Base-by-base conservation (phyloP, 768 basidiomycete genomes). In the Rhizopogon sp. region DNA sequence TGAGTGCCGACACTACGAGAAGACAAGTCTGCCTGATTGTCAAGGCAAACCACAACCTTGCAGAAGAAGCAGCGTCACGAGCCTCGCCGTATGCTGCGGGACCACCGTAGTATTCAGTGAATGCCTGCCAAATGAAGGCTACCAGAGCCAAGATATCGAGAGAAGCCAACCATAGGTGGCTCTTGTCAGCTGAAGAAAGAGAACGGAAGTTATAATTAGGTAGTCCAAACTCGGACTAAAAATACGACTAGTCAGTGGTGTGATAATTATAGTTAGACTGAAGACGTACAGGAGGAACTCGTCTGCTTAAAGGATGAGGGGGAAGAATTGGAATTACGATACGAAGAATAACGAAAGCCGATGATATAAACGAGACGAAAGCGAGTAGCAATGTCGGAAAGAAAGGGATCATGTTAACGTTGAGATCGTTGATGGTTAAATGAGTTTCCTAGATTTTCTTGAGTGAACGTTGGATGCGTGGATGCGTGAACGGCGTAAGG, bases 281-380 rank as follows among this genome's bases (percentile, higher is more conserved):
- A 35, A 16, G 41, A 76, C 83, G 57, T 63, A 89, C 88, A 51
- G 87, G 87, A 67, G 83, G 77, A 65, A 87, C 85, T 63, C 84
- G 83, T 74, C 81, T 80, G 69, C 85, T 88, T 66, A 88, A 74
- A 28, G 85, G 84, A 61, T 82, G 79, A 50, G 87, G 86, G 28
- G 87, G 88, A 54, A 90, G 67, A 67, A 89, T 83, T 56, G 88
- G 86, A 65, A 88, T 76, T 64, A 89, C 66, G 66, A 88, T 85
- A 67, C 85, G 84, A 65, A 89, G 81, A 71, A 90, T 81, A 63
- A 88, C 79, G 64, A 88, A 89, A 64, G 78, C 84, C 44, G 88
- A 89, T 66, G 79, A 79, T 64, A 83, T 66, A 74, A 90, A 87
- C 52, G 88, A 89, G 62, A 87, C 56, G 65, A 90, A 78, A 70